Evolutionary conservation across 139 green algal species (phyloP).

Genomic region (Pleodorina starrii): DNA sequence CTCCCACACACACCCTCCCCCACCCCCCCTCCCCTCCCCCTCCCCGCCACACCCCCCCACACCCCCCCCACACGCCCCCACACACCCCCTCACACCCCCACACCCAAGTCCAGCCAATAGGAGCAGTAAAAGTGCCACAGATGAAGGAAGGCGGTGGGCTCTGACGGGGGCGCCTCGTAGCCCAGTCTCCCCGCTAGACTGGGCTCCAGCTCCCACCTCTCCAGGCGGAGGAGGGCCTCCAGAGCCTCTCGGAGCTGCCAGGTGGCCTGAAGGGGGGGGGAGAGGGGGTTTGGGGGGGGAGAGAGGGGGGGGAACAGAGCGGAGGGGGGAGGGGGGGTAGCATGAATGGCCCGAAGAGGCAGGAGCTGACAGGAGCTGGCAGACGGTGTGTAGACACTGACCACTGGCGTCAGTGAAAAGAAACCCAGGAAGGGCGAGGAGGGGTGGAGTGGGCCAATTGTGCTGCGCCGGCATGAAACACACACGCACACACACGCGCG

Average conservation of each 20-base stretch:
- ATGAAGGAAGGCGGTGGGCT: background rate
- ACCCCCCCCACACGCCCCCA: too few relatives aligned
- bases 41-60: too few relatives aligned
- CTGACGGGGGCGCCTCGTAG: background rate
- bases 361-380: too few relatives aligned
- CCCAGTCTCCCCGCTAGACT: background rate
- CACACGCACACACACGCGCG: too few relatives aligned
- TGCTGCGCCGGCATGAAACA: too few relatives aligned
- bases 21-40: too few relatives aligned
- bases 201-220: constrained; percentile 39
- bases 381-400: too few relatives aligned
- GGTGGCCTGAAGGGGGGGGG: constrained; percentile 73
- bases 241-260: constrained; percentile 81
- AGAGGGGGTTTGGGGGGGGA: background rate
- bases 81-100: too few relatives aligned
- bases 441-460: too few relatives aligned
- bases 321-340: background rate
- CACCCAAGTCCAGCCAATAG: constrained; percentile 92
- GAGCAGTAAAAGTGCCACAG: constrained; percentile 88
- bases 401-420: too few relatives aligned
- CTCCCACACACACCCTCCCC: too few relatives aligned
- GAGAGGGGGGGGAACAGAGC: background rate
- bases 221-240: background rate
- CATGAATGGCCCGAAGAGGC: too few relatives aligned
- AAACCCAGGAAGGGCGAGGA: background rate